Evolutionary conservation across 1,284 basidiomycete genomes (phyloP), one percentile per base, ranked within the genome.

Genomic region (Cutaneotrichosporon sp.): DNA sequence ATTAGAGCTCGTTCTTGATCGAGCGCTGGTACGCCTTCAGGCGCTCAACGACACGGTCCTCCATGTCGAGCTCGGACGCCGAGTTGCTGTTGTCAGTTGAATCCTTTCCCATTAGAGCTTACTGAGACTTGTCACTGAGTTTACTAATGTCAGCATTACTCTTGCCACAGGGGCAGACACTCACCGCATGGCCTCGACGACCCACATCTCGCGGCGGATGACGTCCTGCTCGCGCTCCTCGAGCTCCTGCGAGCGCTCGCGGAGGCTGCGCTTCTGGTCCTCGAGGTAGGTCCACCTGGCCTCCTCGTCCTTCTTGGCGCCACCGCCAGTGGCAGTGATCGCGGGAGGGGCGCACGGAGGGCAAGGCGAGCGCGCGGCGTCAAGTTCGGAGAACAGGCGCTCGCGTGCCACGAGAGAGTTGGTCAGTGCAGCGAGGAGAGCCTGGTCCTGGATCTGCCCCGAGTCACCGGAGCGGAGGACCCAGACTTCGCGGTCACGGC

Each of bases 21-120:
- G 67, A 66, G 10, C 66, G 61, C 43, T 68, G 66, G 50, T 70
- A 71, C 17, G 57, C 46, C 55, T 69, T 73, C 52, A 73, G 63
- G 20, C 69, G 52, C 52, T 70, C 68, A 24, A 68, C 67, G 50
- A 73, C 69, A 19, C 64, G 53, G 51, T 73, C 71, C 53, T 73
- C 71, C n/a, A 73, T 59, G 4, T 66, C 65, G 17, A 71, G 63
- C 50, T 71, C 68, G 39, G 55, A 57, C 1, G 66, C 71, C 51
- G 66, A 61, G 12, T 60, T 55, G 50, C 67, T 71, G 46, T 3
- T 7, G 33, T 46, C 37, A 46, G 38, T 24, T 24, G 7, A 6
- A 16, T 3, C 6, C 31, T 12, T 10, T 16, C 14, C 8, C 10
- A 14, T 31, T 7, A 16, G 16, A 6, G 54, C 63, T 59, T 27